These are phyloP conservation scores for Quercus ilex DNA, from an alignment of 306 rosid genomes.

Conservation along the genomic window DNA sequence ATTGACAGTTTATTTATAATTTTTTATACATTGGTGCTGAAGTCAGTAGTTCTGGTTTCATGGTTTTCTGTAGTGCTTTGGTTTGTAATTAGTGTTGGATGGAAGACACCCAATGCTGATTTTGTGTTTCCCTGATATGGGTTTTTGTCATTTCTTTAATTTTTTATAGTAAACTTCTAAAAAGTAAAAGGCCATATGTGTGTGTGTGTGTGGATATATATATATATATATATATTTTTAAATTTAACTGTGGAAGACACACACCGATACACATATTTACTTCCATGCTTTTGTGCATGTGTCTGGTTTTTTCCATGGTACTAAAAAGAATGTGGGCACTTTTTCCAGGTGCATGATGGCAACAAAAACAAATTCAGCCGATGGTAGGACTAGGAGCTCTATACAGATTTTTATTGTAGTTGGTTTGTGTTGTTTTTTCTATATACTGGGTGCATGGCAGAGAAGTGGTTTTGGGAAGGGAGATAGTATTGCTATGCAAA, in stretches of 20 bases:
- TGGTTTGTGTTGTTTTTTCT: constrained; percentile 90
- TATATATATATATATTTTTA: too few relatives aligned
- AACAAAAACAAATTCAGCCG: constrained; percentile 48
- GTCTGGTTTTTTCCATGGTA: neutral
- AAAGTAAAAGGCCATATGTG: too few relatives aligned
- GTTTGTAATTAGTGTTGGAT: neutral
- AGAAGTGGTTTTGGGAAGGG: constrained; percentile 97
- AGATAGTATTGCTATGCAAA: constrained; percentile 75
- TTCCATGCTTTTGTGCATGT: neutral
- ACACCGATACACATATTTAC: neutral
- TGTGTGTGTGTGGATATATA: too few relatives aligned
- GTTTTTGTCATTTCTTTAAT: neutral
- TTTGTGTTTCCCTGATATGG: constrained; percentile 4
- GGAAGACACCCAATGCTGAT: neutral
- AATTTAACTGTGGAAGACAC: neutral
- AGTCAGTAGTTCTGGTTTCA: neutral
- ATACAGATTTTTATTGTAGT: constrained; percentile 77
- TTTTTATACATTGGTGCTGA: neutral
- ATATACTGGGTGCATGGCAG: constrained; percentile 93
- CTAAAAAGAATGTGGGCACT: neutral
- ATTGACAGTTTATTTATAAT: neutral
- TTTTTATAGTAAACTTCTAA: too few relatives aligned
- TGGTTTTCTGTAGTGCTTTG: neutral
- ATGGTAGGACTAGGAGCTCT: constrained; percentile 82
- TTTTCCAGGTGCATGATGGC: constrained; percentile 73